Evolutionary conservation across 176 grass and related monocot genomes (phyloP).

Genomic region (Aegilops umbellulata): DNA sequence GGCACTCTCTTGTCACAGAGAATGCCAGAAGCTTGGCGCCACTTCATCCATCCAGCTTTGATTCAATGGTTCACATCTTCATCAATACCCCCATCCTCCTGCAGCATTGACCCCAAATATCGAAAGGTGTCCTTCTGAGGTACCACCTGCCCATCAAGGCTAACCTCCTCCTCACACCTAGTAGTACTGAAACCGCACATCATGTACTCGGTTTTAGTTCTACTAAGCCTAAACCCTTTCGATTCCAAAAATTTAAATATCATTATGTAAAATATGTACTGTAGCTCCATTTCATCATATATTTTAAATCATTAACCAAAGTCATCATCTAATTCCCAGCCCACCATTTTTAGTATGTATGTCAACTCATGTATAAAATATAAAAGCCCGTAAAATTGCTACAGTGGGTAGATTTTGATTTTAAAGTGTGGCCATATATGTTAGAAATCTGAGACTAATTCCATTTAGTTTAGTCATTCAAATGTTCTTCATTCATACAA

Average conservation of each 20-base stretch:
- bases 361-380: neutral
- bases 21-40: no score
- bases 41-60: no score
- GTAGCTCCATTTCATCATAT: neutral
- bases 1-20: no score
- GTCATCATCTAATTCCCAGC: neutral
- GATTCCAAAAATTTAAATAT: neutral
- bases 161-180: no score
- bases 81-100: no score
- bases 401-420: neutral
- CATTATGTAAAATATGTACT: neutral
- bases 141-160: no score
- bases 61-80: no score
- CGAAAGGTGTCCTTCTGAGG: no score
- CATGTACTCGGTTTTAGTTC: no score
- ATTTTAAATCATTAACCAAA: neutral
- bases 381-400: neutral
- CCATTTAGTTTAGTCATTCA: neutral
- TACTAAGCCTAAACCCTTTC: no score
- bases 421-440: neutral
- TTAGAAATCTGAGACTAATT: neutral
- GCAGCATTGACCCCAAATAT: no score
- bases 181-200: no score
- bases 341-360: neutral
- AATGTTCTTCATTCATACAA: neutral